Percentiles rank a stretch among this genome's conserved stretches.
These are phyloP conservation scores for Dactylorhiza incarnata DNA, from an alignment of 106 monocot species.

Conservation along the genomic window DNA sequence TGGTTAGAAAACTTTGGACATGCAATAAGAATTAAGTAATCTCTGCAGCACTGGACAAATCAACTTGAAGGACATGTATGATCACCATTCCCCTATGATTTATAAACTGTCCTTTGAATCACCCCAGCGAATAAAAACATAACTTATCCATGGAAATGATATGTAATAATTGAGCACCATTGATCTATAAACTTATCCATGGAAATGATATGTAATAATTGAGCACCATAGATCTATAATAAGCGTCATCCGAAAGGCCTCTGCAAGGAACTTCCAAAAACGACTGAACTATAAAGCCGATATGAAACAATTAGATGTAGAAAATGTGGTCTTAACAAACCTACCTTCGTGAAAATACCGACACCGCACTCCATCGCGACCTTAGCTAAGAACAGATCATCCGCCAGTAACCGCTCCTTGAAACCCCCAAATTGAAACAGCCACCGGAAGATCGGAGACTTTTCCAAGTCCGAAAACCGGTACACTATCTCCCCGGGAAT, in stretches of 20 bases:
- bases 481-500: constrained; percentile 45
- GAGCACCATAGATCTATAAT: not conserved
- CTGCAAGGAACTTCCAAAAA: not conserved
- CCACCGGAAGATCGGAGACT: constrained; percentile 62
- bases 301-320: not conserved
- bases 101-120: not conserved
- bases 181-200: not conserved
- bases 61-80: not conserved
- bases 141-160: not conserved
- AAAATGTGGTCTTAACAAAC: not conserved
- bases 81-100: not conserved
- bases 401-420: constrained; percentile 74
- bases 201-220: not conserved
- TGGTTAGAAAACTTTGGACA: not conserved
- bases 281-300: not conserved
- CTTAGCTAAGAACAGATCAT: constrained; percentile 78
- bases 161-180: not conserved
- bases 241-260: not conserved
- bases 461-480: constrained; percentile 51
- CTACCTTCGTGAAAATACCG: constrained; percentile 77
- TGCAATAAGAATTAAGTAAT: not conserved
- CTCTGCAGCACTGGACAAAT: not conserved
- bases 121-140: not conserved
- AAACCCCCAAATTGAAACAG: constrained; percentile 66
- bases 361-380: constrained; percentile 81